phyloP scores from a whole-genome alignment of 345 rosid species.

The Pugionium cornutum region DNA sequence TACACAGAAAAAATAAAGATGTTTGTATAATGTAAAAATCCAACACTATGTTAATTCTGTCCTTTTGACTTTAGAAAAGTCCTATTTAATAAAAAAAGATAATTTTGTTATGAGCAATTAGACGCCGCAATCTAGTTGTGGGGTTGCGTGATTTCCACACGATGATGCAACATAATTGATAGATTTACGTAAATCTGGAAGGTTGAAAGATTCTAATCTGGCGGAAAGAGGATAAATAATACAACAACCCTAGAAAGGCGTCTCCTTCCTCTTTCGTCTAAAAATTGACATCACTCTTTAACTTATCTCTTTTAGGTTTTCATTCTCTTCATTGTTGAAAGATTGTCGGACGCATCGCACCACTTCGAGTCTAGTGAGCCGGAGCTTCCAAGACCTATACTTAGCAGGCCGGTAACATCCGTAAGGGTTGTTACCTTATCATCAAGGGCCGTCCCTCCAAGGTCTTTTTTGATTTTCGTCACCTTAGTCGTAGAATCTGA shows the following conservation, averaged over 20 bases:
- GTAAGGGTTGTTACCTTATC: conserved; percentile 46
- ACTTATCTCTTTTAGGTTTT: conserved; percentile 15
- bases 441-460: conserved; percentile 48
- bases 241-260: conserved; percentile 30
- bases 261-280: conserved; percentile 20
- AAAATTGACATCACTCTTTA: conserved; percentile 19
- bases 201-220: conserved; percentile 19
- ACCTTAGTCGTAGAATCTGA: too few relatives aligned
- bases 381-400: conserved; percentile 49
- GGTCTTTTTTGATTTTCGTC: conserved; percentile 19
- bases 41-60: too few relatives aligned
- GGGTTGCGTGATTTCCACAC: conserved; percentile 38
- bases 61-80: too few relatives aligned
- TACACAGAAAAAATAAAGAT: not conserved
- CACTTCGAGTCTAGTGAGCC: conserved; percentile 46
- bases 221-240: conserved; percentile 23
- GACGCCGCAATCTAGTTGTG: conserved; percentile 31
- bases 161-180: conserved; percentile 28
- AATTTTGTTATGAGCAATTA: conserved; percentile 4
- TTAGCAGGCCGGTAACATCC: conserved; percentile 47
- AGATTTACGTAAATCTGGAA: conserved; percentile 11
- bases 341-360: conserved; percentile 50
- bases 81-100: too few relatives aligned
- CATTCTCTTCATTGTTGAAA: not conserved
- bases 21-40: not conserved